Conservation (phyloP, 1,284 basidiomycete species). For the Trametes versicolor region DNA sequence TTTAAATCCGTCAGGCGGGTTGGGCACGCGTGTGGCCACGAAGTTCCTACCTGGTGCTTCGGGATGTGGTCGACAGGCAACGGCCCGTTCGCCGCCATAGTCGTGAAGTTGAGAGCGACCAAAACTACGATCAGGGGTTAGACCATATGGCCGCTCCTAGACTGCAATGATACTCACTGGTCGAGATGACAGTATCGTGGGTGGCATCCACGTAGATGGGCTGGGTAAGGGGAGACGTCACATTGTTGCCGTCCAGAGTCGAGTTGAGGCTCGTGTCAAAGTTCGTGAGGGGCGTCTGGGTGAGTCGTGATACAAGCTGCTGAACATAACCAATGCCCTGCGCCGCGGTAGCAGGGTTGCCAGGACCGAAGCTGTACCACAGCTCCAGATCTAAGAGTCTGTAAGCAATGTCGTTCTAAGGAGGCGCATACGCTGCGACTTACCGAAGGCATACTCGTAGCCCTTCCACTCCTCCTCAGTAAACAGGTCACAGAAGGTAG, state of each 20-base stretch:
- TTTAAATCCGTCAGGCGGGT: neutral
- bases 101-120: slow-evolving; percentile 70
- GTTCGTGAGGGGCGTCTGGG: slow-evolving; percentile 56
- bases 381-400: slow-evolving; percentile 46
- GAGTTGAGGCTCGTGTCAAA: slow-evolving; percentile 66
- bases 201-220: slow-evolving; percentile 66
- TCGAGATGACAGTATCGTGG: slow-evolving; percentile 57
- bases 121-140: slow-evolving; percentile 50
- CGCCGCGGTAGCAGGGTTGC: slow-evolving; percentile 62
- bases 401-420: neutral
- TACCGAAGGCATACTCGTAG: slow-evolving; percentile 63
- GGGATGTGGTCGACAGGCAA: slow-evolving; percentile 69
- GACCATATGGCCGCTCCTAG: neutral
- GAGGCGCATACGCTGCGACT: neutral
- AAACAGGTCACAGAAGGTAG: slow-evolving; percentile 62
- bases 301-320: slow-evolving; percentile 62
- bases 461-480: slow-evolving; percentile 74
- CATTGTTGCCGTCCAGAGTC: slow-evolving; percentile 59
- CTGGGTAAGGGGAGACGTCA: slow-evolving; percentile 71
- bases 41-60: slow-evolving; percentile 52
- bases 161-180: slow-evolving; percentile 43
- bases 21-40: neutral
- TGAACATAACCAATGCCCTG: slow-evolving; percentile 73
- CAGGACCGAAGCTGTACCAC: slow-evolving; percentile 66
- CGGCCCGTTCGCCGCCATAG: slow-evolving; percentile 61